Evolutionary conservation across 805 yeast species (phyloP).

Genomic region (Metschnikowia similis): DNA sequence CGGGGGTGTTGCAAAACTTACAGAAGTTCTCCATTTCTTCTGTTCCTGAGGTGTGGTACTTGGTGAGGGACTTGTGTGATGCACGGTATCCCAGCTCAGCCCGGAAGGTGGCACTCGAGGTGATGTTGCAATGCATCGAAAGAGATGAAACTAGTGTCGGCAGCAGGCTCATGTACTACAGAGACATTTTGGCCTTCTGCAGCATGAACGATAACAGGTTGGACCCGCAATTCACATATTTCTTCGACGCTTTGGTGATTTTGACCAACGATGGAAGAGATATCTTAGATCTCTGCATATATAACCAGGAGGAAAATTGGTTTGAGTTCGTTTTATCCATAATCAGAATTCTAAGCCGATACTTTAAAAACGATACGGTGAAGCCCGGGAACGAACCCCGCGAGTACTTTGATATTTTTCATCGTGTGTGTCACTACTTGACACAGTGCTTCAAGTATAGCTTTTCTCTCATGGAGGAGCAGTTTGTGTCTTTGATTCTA

Average conservation of each 20-base stretch:
- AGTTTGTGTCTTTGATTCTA: conserved; percentile 28
- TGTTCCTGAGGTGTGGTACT: conserved; percentile 73
- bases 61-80: conserved; percentile 52
- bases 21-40: conserved; percentile 51
- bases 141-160: conserved; percentile 48
- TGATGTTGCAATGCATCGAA: conserved; percentile 54
- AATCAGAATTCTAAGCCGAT: conserved; percentile 12
- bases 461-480: conserved; percentile 41
- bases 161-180: conserved; percentile 52
- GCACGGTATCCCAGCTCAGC: conserved; percentile 23
- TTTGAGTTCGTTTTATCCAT: conserved; percentile 11
- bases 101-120: conserved; percentile 45
- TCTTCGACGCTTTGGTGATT: conserved; percentile 42
- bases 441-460: conserved; percentile 47
- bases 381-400: conserved; percentile 4
- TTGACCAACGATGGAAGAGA: conserved; percentile 54
- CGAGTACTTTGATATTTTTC: conserved; percentile 14
- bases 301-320: conserved; percentile 31
- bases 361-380: conserved; percentile 8
- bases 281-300: conserved; percentile 46
- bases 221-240: conserved; percentile 50
- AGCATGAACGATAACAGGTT: conserved; percentile 25
- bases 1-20: conserved; percentile 46
- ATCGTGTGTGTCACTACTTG: conserved; percentile 29
- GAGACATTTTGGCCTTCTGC: conserved; percentile 49